Evolutionary conservation across 83 land plant genomes (phyloP), one percentile per base, ranked within the genome.

Genomic region (Picea abies): DNA sequence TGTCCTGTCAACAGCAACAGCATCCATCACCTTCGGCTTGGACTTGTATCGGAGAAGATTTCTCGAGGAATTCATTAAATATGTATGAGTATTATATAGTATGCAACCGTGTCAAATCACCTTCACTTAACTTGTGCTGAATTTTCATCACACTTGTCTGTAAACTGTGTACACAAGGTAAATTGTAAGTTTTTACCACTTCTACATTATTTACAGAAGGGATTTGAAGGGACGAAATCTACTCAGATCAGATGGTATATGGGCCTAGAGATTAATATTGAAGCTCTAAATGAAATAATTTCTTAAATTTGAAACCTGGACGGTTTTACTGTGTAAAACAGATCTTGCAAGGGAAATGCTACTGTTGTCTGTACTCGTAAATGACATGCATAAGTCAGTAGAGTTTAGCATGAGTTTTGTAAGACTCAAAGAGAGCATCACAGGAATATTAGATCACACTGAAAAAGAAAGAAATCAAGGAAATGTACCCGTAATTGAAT

Each of bases 401-500:
- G 39, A 39, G 2, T 14, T 61, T 78, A 25, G 25, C 4, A 66
- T 66, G 69, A 66, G 12, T 25, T 66, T 66, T 25, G 3, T 72
- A 72, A 72, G 76, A 20, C 26, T 20, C 25, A 47, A 44, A 73
- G n/a, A 73, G 32, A n/a, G 35, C 15, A 67, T 35, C 19, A 2
- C 2, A 70, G 4, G 20, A 20, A 22, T n/a, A 39, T 44, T n/a
- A 9, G 22, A 5, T 73, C 56, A 25, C 22, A 47, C 47, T 39
- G 10, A 47, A 73, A 7, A 79, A 2, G 52, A 67, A 49, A n/a
- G 29, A 10, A 52, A 16, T 35, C 83, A 76, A 63, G n/a, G 8
- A 37, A 44, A 16, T 0, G n/a, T 87, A 96, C 99, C 99, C 80
- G 99, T 98, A 56, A 98, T 98, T 20, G 99, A 98, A 89, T 15